A percentile compares a stretch with the other conserved stretches of the same genome.
Conservation (phyloP, 2,329 filamentous ascomycete genomes). For the Cercospora janseana region DNA sequence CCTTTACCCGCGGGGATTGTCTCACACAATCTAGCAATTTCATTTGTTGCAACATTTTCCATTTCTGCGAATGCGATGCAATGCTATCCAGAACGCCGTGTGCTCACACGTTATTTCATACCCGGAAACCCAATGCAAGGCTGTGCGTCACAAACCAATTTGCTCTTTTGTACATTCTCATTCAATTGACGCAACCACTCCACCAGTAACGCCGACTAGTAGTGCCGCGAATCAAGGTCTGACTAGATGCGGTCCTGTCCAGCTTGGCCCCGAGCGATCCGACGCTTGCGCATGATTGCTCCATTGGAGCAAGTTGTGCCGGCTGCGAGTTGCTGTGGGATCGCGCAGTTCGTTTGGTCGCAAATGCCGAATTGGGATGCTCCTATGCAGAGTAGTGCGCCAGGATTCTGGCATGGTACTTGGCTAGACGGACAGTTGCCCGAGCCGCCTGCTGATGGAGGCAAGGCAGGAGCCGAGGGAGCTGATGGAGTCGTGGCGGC, state of each 20-base stretch:
- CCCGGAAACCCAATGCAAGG: no score
- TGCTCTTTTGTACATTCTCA: no score
- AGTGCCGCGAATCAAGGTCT: background rate
- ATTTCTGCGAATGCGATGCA: no score
- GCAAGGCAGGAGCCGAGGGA: background rate
- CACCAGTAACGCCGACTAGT: no score
- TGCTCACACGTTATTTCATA: no score
- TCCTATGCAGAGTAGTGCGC: conserved; percentile 47
- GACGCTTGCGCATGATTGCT: conserved; percentile 32
- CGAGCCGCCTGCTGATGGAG: background rate
- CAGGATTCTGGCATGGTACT: conserved; percentile 42
- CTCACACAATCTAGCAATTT: no score
- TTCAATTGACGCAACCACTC: no score
- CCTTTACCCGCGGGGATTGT: no score
- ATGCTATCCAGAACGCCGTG: no score
- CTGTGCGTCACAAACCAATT: no score
- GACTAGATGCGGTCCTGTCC: background rate
- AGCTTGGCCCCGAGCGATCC: background rate
- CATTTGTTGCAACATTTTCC: no score
- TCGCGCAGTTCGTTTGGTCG: conserved; percentile 43
- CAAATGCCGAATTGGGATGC: conserved; percentile 45
- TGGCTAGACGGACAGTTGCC: conserved; percentile 27
- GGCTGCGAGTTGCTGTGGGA: conserved; percentile 42
- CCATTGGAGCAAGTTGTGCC: conserved; percentile 45
- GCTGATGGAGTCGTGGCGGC: conserved; percentile 8